Base-by-base conservation (phyloP, 352 stramenopile genomes). In the Pythium periplocum region DNA sequence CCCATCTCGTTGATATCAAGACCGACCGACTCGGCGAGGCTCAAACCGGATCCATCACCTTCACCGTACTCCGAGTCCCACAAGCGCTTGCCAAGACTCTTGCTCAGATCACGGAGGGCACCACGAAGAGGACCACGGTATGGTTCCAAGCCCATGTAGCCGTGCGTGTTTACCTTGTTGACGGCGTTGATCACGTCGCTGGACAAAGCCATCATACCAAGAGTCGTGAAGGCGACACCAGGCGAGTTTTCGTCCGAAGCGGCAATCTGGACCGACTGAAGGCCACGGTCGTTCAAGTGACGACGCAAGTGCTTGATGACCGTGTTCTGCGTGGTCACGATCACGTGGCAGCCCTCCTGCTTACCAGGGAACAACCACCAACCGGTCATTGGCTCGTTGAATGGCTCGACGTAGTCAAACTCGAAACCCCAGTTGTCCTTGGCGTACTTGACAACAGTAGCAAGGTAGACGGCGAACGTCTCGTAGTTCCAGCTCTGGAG, bases 1-100 rank as follows among this genome's bases (percentile, higher is more conserved):
- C 69, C 63, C 62, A 83, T 75, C 48, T 81, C 60, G 46, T 86
- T 86, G 40, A 86, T 74, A 38, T 86, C 69, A 10, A 77, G 62
- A 0, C 61, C 63, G 46, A 86, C 68, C 0, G 68, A 73, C 57
- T 83, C 68, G 17, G 68, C 75, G 54, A 86, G 57, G 37, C 50
- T 77, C 4, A 83, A 45, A 30, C 73, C 75, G 6, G 65, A 67
- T 2, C 40, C 70, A 36, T 86, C 75, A 7, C 51, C 62, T 41
- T 86, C 75, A 6, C 73, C 73, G 47, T 86, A 78, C 48, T 86
- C 75, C 0, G 75, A 86, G 50, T 86, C 73, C 73, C 75, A 86
- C 0, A 86, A 51, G 31, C 55, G 68, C 51, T 77, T 86, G 12
- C 54, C 54, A 1, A 64, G 55, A 6, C 63, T 58, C 17, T 44